Base-by-base conservation (phyloP, 352 stramenopile species). In the Globisporangium irregulare region DNA sequence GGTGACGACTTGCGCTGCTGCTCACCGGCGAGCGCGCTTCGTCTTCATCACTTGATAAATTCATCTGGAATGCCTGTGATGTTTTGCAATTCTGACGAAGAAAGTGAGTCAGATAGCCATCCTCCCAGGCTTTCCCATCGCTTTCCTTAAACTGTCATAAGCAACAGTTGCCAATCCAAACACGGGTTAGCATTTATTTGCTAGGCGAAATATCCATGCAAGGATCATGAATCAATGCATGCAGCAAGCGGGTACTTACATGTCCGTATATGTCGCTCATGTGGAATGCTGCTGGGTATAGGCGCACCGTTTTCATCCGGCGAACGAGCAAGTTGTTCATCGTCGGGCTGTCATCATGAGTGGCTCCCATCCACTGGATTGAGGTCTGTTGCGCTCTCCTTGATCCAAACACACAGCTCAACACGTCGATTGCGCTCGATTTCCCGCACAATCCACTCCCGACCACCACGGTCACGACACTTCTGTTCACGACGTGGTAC, bases 71-170 rank as follows among this genome's bases (percentile, higher is more conserved):
- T 4, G 50, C 34, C 9, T 27, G 34, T 22, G 51, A 41, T 4
- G 38, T 25, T 14, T 50, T 60, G 53, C 76, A 79, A 46, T 91
- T 78, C 53, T 84, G 73, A 22, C 78, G 81, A 25, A 92, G 73
- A 56, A 89, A 90, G 15, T 81, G 75, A 18, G 71, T 77, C 10
- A 92, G 68, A 46, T 82, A 87, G 0, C 82, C 84, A 67, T 91
- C 84, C 22, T 71, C 67, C 84, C 84, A 92, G n/a, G 67, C 64
- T 2, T 70, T 68, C 3, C 74, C 76, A 14, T 82, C 72, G 10
- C 18, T 43, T 43, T 78, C 70, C 14, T 68, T 73, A 53, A 81
- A 85, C 80, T 88, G 20, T 36, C 9, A 10, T 14, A 20, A 34
- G 14, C 20, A 46, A 25, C 20, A 24, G 20, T 36, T 22, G 58